Evolutionary conservation across 2,329 filamentous ascomycete species (phyloP), one percentile per base, ranked within the genome.

Genomic region (Grosmannia serpens): DNA sequence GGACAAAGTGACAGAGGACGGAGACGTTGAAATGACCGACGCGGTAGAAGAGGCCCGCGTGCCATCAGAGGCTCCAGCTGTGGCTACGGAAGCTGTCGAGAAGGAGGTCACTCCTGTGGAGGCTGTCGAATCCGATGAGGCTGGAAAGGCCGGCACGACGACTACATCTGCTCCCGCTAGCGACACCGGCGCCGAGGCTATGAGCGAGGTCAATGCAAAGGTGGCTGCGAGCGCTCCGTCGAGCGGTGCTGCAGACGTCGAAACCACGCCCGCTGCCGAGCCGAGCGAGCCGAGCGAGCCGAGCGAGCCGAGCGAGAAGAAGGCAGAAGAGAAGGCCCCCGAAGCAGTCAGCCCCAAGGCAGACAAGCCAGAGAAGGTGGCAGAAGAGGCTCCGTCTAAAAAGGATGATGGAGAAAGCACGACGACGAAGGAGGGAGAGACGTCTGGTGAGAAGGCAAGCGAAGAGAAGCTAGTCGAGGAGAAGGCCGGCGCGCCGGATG

Each of bases 21-120:
- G 77, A 24, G 77, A 81, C 64, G 70, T 80, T 10, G 76, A 77
- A 11, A 81, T 81, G 77, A 56, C 47, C 2, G 58, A 61, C 20
- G 53, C 41, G 1, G 49, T 24, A 3, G 55, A 54, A n/a, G 50
- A 58, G 24, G 47, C 33, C 57, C 63, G 56, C 58, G 47, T 41
- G 4, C 8, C 67, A 1, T 60, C 68, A 3, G 60, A 61, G 2
- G 65, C 69, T 5, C 11, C 26, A 17, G 17, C 50, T 15, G 26
- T 24, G 38, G 38, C 65, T n/a, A 29, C 38, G 26, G 50, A 53
- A 10, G 55, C 56, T 15, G 63, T 63, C 58, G 65, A 65, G 24
- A 52, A 61, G 47, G 46, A 29, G 26, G 24, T 26, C 4, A 22
- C 62, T 15, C 52, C 41, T 3, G 33, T 3, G 7, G 24, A 27